Evolutionary conservation across 2,329 filamentous ascomycete genomes (phyloP).

Genomic region (Fusarium secorum): DNA sequence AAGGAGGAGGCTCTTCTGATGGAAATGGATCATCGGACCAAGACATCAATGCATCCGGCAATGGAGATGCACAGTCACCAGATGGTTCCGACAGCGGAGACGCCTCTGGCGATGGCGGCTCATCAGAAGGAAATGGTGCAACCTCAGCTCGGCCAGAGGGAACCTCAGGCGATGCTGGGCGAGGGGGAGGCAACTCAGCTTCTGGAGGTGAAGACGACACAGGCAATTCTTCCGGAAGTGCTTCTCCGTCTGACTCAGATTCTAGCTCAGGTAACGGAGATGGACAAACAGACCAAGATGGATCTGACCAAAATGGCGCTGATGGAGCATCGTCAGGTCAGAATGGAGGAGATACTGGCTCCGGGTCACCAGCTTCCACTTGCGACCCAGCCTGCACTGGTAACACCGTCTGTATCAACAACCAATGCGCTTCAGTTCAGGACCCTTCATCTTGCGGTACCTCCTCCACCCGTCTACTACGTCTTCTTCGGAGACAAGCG

Average conservation of each 20-base stretch:
- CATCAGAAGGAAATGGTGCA: not conserved
- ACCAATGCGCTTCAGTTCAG: conserved; percentile 3
- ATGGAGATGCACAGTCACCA: not conserved
- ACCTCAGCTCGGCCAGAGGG: not conserved
- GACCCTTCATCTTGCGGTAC: conserved; percentile 7
- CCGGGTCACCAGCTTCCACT: not conserved
- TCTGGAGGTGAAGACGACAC: not conserved
- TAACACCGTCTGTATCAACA: conserved; percentile 9
- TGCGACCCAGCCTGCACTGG: conserved; percentile 9
- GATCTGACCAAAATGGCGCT: not conserved
- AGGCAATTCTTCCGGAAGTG: not conserved
- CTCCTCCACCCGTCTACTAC: not conserved
- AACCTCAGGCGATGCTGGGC: not conserved
- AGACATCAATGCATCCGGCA: not conserved
- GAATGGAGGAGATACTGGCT: not conserved
- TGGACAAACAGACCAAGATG: not conserved
- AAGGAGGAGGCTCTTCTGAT: not conserved
- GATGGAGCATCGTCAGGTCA: not conserved
- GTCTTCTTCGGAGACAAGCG: conserved; percentile 9
- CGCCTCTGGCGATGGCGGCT: not conserved
- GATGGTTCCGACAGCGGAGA: not conserved
- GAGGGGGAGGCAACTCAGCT: not conserved
- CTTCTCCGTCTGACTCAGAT: not conserved
- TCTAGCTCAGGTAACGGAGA: not conserved
- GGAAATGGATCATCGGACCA: not conserved